phyloP scores from a whole-genome alignment of 768 basidiomycete genomes.

The Floccularia luteovirens region DNA sequence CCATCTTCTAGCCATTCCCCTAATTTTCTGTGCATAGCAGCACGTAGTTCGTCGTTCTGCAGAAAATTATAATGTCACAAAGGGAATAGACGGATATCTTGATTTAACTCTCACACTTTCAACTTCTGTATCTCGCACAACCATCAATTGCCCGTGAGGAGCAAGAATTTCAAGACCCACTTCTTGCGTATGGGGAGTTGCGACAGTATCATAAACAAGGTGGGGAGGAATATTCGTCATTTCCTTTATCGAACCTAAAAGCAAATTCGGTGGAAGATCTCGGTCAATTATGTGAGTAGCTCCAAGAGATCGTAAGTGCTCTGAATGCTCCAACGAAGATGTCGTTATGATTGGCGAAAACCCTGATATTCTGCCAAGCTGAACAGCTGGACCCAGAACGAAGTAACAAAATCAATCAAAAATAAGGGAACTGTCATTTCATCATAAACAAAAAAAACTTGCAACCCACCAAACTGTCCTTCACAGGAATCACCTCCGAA shows the following conservation, averaged over 20 bases:
- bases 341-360: conserved; percentile 34
- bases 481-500: conserved; percentile 14
- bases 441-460: not conserved
- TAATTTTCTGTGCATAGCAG: not conserved
- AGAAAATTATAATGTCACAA: not conserved
- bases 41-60: not conserved
- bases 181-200: conserved; percentile 25
- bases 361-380: conserved; percentile 30
- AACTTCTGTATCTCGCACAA: not conserved
- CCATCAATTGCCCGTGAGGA: conserved; percentile 24
- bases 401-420: too few species aligned
- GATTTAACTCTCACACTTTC: conserved; percentile 1
- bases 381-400: conserved; percentile 33
- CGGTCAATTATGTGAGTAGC: conserved; percentile 28
- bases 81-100: not conserved
- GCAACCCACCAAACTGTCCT: conserved; percentile 13
- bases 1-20: not conserved
- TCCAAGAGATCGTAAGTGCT: conserved; percentile 22
- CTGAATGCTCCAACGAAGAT: conserved; percentile 18
- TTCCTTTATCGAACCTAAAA: not conserved
- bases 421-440: not conserved
- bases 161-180: conserved; percentile 25
- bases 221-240: conserved; percentile 8
- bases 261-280: not conserved
- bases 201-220: conserved; percentile 18